Evolutionary conservation across 306 rosid species (phyloP).

Genomic region (Sphenostylis stenocarpa): DNA sequence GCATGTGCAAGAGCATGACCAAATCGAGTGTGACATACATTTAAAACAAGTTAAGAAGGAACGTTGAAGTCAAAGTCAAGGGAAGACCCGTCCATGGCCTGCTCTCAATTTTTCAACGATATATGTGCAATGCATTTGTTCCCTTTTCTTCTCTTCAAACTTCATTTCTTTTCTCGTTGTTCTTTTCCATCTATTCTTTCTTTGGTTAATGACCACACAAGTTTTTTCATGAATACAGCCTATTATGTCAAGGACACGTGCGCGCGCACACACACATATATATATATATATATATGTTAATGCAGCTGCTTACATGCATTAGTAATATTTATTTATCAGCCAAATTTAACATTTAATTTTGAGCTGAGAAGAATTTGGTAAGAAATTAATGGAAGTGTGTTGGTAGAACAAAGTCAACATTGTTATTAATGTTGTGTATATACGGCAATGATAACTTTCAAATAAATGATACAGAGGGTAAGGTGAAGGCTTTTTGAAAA

Average conservation of each 20-base stretch:
- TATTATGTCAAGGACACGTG: too few species aligned
- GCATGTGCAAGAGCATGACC: conserved; percentile 5
- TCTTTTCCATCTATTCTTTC: not conserved
- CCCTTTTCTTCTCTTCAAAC: conserved; percentile 15
- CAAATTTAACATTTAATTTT: too few species aligned
- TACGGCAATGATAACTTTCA: too few species aligned
- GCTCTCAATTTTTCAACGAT: conserved; percentile 3
- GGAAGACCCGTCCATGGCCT: conserved; percentile 38
- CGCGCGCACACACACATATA: too few species aligned
- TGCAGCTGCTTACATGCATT: too few species aligned
- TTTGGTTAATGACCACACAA: not conserved
- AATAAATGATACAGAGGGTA: too few species aligned
- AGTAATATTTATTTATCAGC: too few species aligned
- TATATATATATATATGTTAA: too few species aligned
- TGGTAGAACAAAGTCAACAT: too few species aligned
- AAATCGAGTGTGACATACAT: not conserved
- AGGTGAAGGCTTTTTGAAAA: not conserved
- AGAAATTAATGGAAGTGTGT: too few species aligned
- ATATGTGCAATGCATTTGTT: not conserved
- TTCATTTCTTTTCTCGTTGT: not conserved
- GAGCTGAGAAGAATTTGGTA: too few species aligned
- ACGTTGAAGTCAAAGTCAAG: conserved; percentile 28
- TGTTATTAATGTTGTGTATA: too few species aligned
- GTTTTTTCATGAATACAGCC: not conserved
- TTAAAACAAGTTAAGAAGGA: not conserved